Conservation (phyloP, 2,329 filamentous ascomycete species). For the Sphaerostilbella broomeana region DNA sequence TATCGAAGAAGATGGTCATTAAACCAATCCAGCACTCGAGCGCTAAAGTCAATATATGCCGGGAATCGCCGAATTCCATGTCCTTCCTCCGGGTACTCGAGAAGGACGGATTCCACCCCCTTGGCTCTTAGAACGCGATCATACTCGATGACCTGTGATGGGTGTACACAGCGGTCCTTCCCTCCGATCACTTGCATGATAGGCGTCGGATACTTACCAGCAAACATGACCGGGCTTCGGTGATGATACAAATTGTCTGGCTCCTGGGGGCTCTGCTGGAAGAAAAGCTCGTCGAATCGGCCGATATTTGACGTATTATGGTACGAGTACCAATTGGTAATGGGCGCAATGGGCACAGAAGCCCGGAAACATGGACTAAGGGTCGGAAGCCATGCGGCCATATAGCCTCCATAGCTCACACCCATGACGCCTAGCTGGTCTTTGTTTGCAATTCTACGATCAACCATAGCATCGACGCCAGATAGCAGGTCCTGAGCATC, state of each 20-base stretch:
- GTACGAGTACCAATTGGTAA: conserved; percentile 5
- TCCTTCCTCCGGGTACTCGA: neutral
- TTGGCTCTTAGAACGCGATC: neutral
- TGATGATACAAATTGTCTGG: neutral
- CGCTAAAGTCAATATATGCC: conserved; percentile 4
- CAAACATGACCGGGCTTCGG: conserved; percentile 6
- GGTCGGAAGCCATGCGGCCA: conserved; percentile 1
- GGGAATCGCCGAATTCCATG: conserved; percentile 2
- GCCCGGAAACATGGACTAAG: neutral
- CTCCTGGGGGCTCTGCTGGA: neutral
- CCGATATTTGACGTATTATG: conserved; percentile 2
- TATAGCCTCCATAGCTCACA: conserved; percentile 5
- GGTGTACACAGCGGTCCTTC: conserved; percentile 2
- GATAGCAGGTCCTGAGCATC: conserved; percentile 6
- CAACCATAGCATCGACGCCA: conserved; percentile 1
- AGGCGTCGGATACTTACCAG: neutral
- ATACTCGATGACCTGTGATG: conserved; percentile 1
- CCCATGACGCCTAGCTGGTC: conserved; percentile 1
- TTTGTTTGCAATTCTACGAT: neutral
- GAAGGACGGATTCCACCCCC: neutral
- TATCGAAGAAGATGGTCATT: too few relatives aligned
- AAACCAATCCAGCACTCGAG: neutral
- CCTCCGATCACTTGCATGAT: neutral
- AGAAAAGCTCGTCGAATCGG: conserved; percentile 1
- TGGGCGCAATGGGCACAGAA: neutral